Evolutionary conservation across 768 basidiomycete genomes (phyloP).

Genomic region (Mycena pura): DNA sequence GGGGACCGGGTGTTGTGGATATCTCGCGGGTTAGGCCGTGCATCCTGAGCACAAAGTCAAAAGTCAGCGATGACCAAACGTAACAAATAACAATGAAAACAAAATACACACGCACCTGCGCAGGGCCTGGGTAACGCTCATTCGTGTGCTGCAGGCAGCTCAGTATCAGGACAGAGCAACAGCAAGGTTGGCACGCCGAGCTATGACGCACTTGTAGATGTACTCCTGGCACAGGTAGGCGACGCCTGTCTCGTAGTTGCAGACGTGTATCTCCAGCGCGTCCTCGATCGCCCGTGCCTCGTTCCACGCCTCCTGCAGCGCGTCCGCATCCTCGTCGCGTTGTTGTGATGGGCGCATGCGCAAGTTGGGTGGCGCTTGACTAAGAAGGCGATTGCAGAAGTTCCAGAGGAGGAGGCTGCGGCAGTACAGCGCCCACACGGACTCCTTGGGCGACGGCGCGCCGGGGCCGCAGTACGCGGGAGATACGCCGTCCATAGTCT

Average conservation of each 20-base stretch:
- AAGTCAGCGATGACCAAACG: constrained; percentile 6
- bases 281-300: constrained; percentile 74
- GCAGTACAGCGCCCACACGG: constrained; percentile 84
- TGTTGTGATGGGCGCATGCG: constrained; percentile 31
- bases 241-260: constrained; percentile 72
- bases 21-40: constrained; percentile 56
- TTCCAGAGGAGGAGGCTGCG: constrained; percentile 85
- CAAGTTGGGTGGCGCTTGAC: constrained; percentile 30
- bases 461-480: constrained; percentile 46
- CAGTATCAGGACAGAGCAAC: neutral
- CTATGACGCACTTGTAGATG: constrained; percentile 68
- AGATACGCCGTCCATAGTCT: constrained; percentile 61
- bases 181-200: too few species aligned
- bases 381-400: constrained; percentile 62
- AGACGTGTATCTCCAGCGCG: constrained; percentile 68
- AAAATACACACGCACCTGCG: constrained; percentile 65
- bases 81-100: constrained; percentile 19
- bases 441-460: constrained; percentile 70
- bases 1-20: constrained; percentile 45
- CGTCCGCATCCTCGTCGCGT: constrained; percentile 62
- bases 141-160: constrained; percentile 57
- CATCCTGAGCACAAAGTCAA: constrained; percentile 47
- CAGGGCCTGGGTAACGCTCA: constrained; percentile 67
- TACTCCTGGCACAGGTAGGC: constrained; percentile 74
- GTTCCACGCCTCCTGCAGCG: constrained; percentile 66